Conservation (phyloP, 179 eudicot genomes). For the Sideroxylon spinosum region DNA sequence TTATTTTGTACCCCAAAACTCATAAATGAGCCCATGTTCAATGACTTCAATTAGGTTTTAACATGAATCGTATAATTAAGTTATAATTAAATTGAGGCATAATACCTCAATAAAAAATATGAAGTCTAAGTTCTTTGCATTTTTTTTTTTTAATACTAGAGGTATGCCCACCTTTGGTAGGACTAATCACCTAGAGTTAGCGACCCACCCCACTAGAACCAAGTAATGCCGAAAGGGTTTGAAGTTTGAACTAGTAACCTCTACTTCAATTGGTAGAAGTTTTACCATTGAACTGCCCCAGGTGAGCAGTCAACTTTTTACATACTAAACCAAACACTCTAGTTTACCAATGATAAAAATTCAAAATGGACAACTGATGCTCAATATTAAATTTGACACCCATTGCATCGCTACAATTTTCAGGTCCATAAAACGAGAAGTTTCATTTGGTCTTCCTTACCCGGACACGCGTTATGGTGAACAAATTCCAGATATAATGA, state of each 20-base stretch:
- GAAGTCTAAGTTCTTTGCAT: neutral
- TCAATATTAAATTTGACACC: neutral
- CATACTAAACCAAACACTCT: too few species aligned
- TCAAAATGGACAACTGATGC: neutral
- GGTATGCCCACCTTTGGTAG: too few species aligned
- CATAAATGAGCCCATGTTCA: neutral
- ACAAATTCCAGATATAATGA: neutral
- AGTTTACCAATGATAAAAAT: neutral
- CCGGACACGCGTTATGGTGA: neutral
- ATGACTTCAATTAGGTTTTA: neutral
- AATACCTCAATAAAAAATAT: neutral
- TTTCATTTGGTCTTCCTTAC: neutral
- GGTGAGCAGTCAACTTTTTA: too few species aligned
- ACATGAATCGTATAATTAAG: neutral
- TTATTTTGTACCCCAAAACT: neutral
- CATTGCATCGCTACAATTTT: neutral
- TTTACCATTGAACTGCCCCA: too few species aligned
- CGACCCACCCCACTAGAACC: too few species aligned
- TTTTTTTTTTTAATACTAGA: neutral
- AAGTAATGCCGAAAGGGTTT: too few species aligned
- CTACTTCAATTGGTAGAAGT: too few species aligned
- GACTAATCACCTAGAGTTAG: too few species aligned
- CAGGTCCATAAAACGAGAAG: neutral
- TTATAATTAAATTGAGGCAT: neutral
- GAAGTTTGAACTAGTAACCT: too few species aligned